Conservation (phyloP, 2,329 filamentous ascomycete genomes). For the Beauveria sp. region DNA sequence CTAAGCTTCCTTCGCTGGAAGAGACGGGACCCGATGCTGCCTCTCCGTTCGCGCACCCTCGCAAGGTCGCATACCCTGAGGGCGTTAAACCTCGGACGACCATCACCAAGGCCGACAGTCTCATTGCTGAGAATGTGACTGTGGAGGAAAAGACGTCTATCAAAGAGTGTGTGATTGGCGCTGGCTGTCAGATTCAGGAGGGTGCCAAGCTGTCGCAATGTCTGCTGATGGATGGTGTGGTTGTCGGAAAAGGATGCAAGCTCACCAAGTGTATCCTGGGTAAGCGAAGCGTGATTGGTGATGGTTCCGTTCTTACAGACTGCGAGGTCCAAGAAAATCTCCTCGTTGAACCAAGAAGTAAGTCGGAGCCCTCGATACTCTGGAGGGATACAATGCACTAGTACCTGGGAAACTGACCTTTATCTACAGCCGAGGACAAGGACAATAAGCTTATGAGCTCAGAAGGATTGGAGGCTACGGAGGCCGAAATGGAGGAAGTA, state of each 20-base stretch:
- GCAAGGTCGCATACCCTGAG: constrained; percentile 77
- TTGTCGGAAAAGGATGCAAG: constrained; percentile 75
- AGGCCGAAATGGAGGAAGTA: constrained; percentile 52
- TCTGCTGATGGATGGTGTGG: constrained; percentile 85
- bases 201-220: constrained; percentile 85
- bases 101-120: constrained; percentile 71
- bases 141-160: constrained; percentile 87
- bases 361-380: constrained; percentile 25
- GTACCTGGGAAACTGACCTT: constrained; percentile 12
- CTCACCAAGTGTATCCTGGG: constrained; percentile 85
- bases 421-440: constrained; percentile 52
- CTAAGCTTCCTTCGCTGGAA: constrained; percentile 69
- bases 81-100: constrained; percentile 74
- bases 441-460: constrained; percentile 62
- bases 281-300: constrained; percentile 73
- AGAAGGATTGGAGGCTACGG: constrained; percentile 55
- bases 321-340: constrained; percentile 91
- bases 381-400: constrained; percentile 10
- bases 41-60: constrained; percentile 68
- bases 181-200: constrained; percentile 76
- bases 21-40: constrained; percentile 49
- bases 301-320: constrained; percentile 70
- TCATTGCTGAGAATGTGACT: constrained; percentile 82
- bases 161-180: constrained; percentile 83
- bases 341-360: constrained; percentile 71